Evolutionary conservation across 352 stramenopile genomes (phyloP), one percentile per base, ranked within the genome.

Genomic region (Globisporangium polare): DNA sequence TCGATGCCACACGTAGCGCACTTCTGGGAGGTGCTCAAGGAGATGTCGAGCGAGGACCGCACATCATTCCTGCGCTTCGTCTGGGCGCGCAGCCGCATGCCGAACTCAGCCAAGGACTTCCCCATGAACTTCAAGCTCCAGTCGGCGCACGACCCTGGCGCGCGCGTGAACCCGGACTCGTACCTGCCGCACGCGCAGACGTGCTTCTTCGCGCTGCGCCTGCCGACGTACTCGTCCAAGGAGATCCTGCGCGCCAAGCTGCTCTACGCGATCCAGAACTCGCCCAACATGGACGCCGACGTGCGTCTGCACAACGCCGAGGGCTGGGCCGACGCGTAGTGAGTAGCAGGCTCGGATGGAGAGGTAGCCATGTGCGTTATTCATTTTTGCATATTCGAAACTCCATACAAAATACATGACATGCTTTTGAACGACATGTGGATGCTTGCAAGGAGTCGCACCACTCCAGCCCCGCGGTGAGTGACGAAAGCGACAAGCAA

Each of bases 141-240:
- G 71, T 76, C 87, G 18, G 84, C 87, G 6, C 85, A 94, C 63
- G 87, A 94, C 63, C 80, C 84, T 3, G 85, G 86, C n/a, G 74
- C 83, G 29, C 76, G 80, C 37, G 72, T 74, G 18, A 72, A 93
- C 10, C 86, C 88, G 1, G 90, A 98, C 63, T 74, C 90, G 58
- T 98, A 98, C 64, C 73, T 99, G 42, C 97, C 97, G 43, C 97
- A 98, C 68, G 97, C 97, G n/a, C 97, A 98, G 65, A 99, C 97
- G 9, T 99, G 97, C 71, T 99, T 99, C 81, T 99, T 99, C 71
- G 96, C 92, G 17, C 74, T 99, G 53, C 92, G 90, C 0, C 74
- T 99, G 27, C 97, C 97, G 22, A 73, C 87, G 53, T 99, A 99
- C 73, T 95, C 89, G 49, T 92, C 74, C 31, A 90, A 96, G 65